A percentile compares a stretch with the other conserved stretches of the same genome.
phyloP scores from a whole-genome alignment of 1,284 basidiomycete genomes.

The Tetrapyrgos nigripes region DNA sequence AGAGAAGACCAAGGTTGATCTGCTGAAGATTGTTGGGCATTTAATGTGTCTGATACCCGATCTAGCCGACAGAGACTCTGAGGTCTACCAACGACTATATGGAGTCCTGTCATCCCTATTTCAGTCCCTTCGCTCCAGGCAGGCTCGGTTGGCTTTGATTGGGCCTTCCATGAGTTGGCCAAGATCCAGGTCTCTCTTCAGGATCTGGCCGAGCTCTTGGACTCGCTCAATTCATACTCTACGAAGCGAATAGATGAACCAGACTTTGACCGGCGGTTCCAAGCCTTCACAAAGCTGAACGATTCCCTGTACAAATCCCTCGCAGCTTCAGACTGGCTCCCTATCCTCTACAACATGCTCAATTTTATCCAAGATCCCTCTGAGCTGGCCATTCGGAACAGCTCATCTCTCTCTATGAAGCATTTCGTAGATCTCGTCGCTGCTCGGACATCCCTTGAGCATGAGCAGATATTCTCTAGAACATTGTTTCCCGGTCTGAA shows the following conservation, averaged over 20 bases:
- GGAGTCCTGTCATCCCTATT: slow-evolving; percentile 78
- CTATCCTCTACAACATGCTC: slow-evolving; percentile 85
- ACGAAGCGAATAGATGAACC: slow-evolving; percentile 87
- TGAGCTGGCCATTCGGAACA: slow-evolving; percentile 89
- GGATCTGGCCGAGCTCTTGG: slow-evolving; percentile 61
- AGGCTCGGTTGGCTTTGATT: slow-evolving; percentile 73
- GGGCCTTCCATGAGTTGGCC: slow-evolving; percentile 70
- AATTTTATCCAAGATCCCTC: slow-evolving; percentile 90
- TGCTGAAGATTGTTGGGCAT: slow-evolving; percentile 79
- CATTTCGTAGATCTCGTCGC: slow-evolving; percentile 77
- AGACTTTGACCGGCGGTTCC: slow-evolving; percentile 89
- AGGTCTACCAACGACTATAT: slow-evolving; percentile 65
- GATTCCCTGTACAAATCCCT: slow-evolving; percentile 60
- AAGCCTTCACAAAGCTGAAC: slow-evolving; percentile 82
- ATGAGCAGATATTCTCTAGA: slow-evolving; percentile 65
- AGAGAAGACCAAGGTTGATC: slow-evolving; percentile 88
- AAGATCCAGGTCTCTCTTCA: slow-evolving; percentile 55
- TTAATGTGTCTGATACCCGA: slow-evolving; percentile 81
- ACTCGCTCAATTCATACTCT: slow-evolving; percentile 89
- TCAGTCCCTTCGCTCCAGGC: slow-evolving; percentile 74
- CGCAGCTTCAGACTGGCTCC: slow-evolving; percentile 76
- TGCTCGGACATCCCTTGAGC: slow-evolving; percentile 43
- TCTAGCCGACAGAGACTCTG: slow-evolving; percentile 56
- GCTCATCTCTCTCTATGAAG: slow-evolving; percentile 79
- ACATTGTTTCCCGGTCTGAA: slow-evolving; percentile 86